Evolutionary conservation across 306 rosid species (phyloP).

Genomic region (Trifolium pratense): DNA sequence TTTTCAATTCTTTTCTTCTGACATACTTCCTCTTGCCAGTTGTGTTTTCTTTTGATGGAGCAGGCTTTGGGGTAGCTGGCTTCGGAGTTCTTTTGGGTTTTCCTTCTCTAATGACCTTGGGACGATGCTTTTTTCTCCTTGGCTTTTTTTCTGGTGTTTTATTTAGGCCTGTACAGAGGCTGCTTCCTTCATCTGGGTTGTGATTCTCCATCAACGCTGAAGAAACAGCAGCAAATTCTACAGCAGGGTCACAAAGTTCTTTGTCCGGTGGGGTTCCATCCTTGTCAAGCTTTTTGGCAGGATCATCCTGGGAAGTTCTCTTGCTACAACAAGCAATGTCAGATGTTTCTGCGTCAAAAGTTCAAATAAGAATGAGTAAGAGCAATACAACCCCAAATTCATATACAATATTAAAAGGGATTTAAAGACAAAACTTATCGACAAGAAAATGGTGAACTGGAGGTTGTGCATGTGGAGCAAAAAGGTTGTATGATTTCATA

Average conservation of each 20-base stretch:
- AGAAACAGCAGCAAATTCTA: slow-evolving; percentile 45
- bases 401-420: slow-evolving; percentile 19
- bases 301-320: slow-evolving; percentile 40
- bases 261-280: slow-evolving; percentile 39
- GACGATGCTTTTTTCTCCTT: slow-evolving; percentile 77
- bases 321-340: slow-evolving; percentile 36
- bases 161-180: slow-evolving; percentile 40
- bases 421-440: background rate
- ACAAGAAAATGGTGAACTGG: slow-evolving; percentile 21
- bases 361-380: slow-evolving; percentile 37
- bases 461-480: slow-evolving; percentile 13
- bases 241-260: slow-evolving; percentile 41
- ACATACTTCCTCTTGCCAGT: slow-evolving; percentile 66
- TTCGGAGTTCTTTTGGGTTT: slow-evolving; percentile 60
- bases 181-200: slow-evolving; percentile 47
- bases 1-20: slow-evolving; percentile 52
- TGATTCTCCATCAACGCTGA: slow-evolving; percentile 48
- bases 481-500: slow-evolving; percentile 13
- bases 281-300: slow-evolving; percentile 36
- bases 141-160: slow-evolving; percentile 59
- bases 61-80: slow-evolving; percentile 51
- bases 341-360: slow-evolving; percentile 43
- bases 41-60: slow-evolving; percentile 51
- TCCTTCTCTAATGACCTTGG: slow-evolving; percentile 81
- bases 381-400: slow-evolving; percentile 4